Evolutionary conservation across 805 yeast species (phyloP), one percentile per base, ranked within the genome.

Genomic region (Yarrowia bubula): DNA sequence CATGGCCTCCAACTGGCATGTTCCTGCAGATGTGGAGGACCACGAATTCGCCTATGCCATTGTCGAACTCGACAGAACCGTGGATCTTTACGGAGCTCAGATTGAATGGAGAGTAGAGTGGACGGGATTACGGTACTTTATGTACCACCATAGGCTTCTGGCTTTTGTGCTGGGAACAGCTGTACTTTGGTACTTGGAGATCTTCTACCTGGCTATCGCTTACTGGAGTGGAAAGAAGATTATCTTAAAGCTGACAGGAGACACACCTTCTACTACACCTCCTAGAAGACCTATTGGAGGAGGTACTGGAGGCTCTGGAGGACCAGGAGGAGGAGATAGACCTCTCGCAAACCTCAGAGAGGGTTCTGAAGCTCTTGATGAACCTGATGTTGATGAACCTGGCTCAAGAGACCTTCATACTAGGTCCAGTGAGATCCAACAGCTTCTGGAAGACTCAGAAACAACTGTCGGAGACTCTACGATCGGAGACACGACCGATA

Each of bases 111-210:
- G 66, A 6, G 75, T 71, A 17, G 60, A 72, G 57, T 74, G 75
- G 77, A 64, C 61, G 11, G 77, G 77, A 14, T 35, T 74, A 9
- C 68, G 76, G 18, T 74, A 71, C 60, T 65, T 71, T 15, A 70
- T 74, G 74, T 67, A 74, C 55, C 66, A 73, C 17, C 69, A 70
- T 62, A 61, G 70, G 10, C 8, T 71, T 15, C 38, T 67, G 2
- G 64, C 69, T 32, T 72, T 72, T 50, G 28, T 71, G 2, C 41
- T 71, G 18, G 75, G 73, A 8, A 71, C 72, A 4, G 42, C 65
- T 8, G 18, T 69, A 22, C 68, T 74, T 55, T 74, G 76, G 76
- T 62, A 48, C 15, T 65, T 70, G n/a, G 75, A 72, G 51, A 33
- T 43, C 6, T 44, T 58, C 28, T 58, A 43, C n/a, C 43, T 44